A percentile compares a stretch with the other conserved stretches of the same genome.
Conservation (phyloP, 768 basidiomycete species). For the Sarcomyxa edulis region DNA sequence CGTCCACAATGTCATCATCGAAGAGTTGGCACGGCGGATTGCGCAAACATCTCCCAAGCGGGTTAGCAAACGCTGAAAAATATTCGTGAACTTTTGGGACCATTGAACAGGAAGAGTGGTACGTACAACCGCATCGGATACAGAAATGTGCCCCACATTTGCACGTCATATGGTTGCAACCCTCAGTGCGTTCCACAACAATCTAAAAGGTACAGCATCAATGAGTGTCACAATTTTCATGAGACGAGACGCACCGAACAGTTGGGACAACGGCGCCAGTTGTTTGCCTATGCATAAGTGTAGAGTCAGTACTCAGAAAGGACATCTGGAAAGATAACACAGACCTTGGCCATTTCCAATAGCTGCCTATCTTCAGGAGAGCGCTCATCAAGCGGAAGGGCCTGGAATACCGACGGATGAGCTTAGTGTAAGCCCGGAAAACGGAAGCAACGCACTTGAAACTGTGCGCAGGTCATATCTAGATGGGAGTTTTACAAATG, state of each 20-base stretch:
- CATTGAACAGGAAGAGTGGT: not conserved
- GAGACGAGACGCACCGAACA: conserved; percentile 15
- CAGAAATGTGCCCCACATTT: conserved; percentile 35
- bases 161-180: conserved; percentile 38
- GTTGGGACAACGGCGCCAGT: conserved; percentile 35
- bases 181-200: conserved; percentile 20
- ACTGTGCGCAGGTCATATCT: too few species aligned
- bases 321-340: not conserved
- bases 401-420: too few species aligned
- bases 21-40: conserved; percentile 29
- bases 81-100: too few species aligned
- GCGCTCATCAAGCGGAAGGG: conserved; percentile 28
- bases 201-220: conserved; percentile 9
- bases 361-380: conserved; percentile 32
- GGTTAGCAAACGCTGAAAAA: conserved; percentile 5
- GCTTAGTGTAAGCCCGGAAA: too few species aligned
- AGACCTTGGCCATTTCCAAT: conserved; percentile 26
- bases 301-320: not conserved
- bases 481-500: too few species aligned
- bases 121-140: conserved; percentile 33
- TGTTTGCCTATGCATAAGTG: conserved; percentile 19
- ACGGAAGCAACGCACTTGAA: too few species aligned
- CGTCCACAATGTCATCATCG: conserved; percentile 34
- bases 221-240: not conserved
- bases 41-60: conserved; percentile 21